Conservation (phyloP, 2,329 filamentous ascomycete species). For the Phaeosphaeriaceae sp. region DNA sequence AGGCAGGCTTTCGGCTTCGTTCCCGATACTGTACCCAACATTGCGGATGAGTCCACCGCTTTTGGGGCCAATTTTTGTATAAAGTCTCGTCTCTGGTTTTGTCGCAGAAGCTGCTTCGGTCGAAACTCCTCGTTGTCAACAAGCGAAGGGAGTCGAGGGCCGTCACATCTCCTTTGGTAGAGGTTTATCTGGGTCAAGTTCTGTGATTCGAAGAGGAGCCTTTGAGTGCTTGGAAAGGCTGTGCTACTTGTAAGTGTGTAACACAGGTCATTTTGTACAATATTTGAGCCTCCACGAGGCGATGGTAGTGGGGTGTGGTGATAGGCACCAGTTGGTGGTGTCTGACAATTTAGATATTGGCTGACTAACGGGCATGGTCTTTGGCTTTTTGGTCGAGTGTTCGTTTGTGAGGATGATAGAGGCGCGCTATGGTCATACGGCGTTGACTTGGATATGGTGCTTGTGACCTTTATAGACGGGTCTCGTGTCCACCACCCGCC, state of each 20-base stretch:
- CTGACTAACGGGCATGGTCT: slow-evolving; percentile 1
- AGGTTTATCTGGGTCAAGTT: neutral
- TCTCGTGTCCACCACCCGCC: slow-evolving; percentile 9
- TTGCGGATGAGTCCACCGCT: neutral
- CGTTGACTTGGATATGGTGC: slow-evolving; percentile 9
- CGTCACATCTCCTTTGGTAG: neutral
- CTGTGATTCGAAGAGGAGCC: neutral
- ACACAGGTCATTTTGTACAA: slow-evolving; percentile 19
- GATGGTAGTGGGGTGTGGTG: slow-evolving; percentile 12
- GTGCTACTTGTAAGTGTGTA: slow-evolving; percentile 9
- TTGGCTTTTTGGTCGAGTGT: slow-evolving; percentile 4
- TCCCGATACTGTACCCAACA: neutral
- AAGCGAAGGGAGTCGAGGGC: neutral
- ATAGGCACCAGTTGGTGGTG: slow-evolving; percentile 11
- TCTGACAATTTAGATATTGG: slow-evolving; percentile 4
- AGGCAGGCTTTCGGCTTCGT: neutral
- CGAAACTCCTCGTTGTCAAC: neutral
- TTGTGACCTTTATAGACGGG: slow-evolving; percentile 14
- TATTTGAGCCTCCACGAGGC: slow-evolving; percentile 13
- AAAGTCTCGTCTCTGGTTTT: neutral
- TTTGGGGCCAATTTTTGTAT: neutral
- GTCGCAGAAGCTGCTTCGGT: neutral
- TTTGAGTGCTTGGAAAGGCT: slow-evolving; percentile 9
- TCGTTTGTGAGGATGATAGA: slow-evolving; percentile 4
- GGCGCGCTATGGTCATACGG: slow-evolving; percentile 20